These are phyloP conservation scores for Noccaea caerulescens DNA, from an alignment of 345 rosid genomes.

Conservation along the genomic window DNA sequence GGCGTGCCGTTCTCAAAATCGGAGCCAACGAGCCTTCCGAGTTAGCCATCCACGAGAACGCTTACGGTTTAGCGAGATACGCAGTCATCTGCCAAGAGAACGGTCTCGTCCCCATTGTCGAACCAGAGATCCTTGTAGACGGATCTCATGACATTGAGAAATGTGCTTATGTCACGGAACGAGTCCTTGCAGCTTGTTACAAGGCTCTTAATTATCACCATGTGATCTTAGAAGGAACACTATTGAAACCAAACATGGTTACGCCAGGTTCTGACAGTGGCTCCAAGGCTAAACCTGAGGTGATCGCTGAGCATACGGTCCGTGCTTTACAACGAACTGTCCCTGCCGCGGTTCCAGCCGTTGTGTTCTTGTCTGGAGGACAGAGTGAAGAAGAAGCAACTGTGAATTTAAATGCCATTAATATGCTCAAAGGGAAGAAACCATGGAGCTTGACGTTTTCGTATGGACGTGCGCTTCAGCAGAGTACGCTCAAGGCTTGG, in stretches of 20 bases:
- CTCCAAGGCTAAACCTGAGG: slow-evolving; percentile 62
- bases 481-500: slow-evolving; percentile 97
- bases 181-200: slow-evolving; percentile 91
- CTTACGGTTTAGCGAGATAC: slow-evolving; percentile 52
- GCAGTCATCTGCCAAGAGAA: slow-evolving; percentile 92
- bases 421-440: slow-evolving; percentile 80
- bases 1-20: slow-evolving; percentile 94
- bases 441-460: slow-evolving; percentile 94
- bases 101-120: slow-evolving; percentile 93
- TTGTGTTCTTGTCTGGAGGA: slow-evolving; percentile 90
- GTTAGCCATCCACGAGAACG: slow-evolving; percentile 60
- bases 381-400: slow-evolving; percentile 96
- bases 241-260: slow-evolving; percentile 76
- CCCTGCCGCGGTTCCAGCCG: slow-evolving; percentile 87
- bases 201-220: slow-evolving; percentile 89
- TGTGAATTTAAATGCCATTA: slow-evolving; percentile 84
- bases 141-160: slow-evolving; percentile 81
- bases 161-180: slow-evolving; percentile 81
- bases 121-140: slow-evolving; percentile 93
- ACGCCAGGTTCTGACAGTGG: slow-evolving; percentile 86
- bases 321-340: slow-evolving; percentile 83
- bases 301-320: slow-evolving; percentile 74
- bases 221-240: slow-evolving; percentile 68
- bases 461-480: slow-evolving; percentile 96
- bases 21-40: slow-evolving; percentile 78